Conservation (phyloP, 495 filamentous ascomycete genomes). For the Xanthoparmelia taractica region DNA sequence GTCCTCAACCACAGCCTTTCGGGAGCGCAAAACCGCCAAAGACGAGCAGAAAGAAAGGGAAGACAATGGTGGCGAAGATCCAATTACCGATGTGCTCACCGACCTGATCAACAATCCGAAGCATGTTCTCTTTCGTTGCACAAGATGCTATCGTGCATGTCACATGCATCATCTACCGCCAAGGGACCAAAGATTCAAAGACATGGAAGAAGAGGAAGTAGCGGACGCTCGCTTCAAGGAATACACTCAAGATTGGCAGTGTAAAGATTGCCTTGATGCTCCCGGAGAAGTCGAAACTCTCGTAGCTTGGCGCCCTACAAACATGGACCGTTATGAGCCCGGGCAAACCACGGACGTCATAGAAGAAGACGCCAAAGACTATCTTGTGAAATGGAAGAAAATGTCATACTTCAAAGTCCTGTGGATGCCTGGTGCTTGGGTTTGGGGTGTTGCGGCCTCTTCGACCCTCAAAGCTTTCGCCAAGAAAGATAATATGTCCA, state of each 20-base stretch:
- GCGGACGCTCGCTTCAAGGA: slow-evolving; percentile 47
- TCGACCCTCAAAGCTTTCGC: slow-evolving; percentile 67
- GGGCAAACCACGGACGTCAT: slow-evolving; percentile 45
- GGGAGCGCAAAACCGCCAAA: slow-evolving; percentile 56
- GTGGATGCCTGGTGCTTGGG: slow-evolving; percentile 88
- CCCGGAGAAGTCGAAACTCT: slow-evolving; percentile 58
- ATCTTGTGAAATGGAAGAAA: slow-evolving; percentile 79
- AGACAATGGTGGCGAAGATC: slow-evolving; percentile 71
- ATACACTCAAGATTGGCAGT: slow-evolving; percentile 63
- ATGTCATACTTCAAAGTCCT: slow-evolving; percentile 68
- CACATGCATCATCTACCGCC: slow-evolving; percentile 75
- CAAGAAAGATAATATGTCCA: slow-evolving; percentile 53
- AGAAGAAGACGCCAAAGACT: slow-evolving; percentile 71
- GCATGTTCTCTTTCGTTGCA: slow-evolving; percentile 78
- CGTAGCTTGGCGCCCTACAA: slow-evolving; percentile 76
- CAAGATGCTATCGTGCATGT: slow-evolving; percentile 64
- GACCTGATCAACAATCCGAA: slow-evolving; percentile 62
- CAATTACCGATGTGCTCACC: slow-evolving; percentile 53
- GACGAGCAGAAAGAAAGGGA: slow-evolving; percentile 75
- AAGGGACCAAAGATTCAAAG: slow-evolving; percentile 32
- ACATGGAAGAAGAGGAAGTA: slow-evolving; percentile 36
- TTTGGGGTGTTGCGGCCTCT: slow-evolving; percentile 60
- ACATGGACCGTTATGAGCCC: slow-evolving; percentile 41
- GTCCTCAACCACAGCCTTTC: slow-evolving; percentile 59
- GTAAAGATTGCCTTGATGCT: slow-evolving; percentile 58